phyloP scores from a whole-genome alignment of 2,329 filamentous ascomycete genomes.

The Cercospora zeae-maydis region DNA sequence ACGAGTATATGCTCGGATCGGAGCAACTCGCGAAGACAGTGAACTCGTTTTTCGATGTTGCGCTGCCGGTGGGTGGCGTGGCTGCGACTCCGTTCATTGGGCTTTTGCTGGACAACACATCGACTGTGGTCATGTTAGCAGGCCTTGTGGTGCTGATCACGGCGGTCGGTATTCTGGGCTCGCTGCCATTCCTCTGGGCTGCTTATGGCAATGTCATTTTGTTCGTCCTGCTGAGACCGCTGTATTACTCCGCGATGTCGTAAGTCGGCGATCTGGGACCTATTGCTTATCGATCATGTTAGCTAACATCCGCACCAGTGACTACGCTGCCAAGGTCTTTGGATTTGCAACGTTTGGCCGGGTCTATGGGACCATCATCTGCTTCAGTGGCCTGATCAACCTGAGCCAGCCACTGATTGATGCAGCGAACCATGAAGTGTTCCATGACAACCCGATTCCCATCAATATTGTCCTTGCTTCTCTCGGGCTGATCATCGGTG shows the following conservation, averaged over 20 bases:
- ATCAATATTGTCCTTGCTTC: constrained; percentile 68
- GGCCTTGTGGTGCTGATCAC: constrained; percentile 70
- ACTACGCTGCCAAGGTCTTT: constrained; percentile 88
- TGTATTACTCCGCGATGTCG: constrained; percentile 85
- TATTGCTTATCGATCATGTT: background rate
- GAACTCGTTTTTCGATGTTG: constrained; percentile 80
- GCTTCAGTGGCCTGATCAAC: constrained; percentile 75
- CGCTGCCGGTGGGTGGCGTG: constrained; percentile 76
- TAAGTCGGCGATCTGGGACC: constrained; percentile 12
- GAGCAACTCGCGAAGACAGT: constrained; percentile 60
- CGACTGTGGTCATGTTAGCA: constrained; percentile 66
- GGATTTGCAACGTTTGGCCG: constrained; percentile 91
- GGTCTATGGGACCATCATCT: constrained; percentile 86
- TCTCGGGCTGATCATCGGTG: constrained; percentile 61
- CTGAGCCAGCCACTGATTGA: constrained; percentile 79
- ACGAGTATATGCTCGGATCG: constrained; percentile 69
- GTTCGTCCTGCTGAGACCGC: constrained; percentile 79
- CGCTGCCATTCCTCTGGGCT: constrained; percentile 66
- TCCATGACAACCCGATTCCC: constrained; percentile 68
- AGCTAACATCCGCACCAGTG: constrained; percentile 36
- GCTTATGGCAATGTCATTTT: constrained; percentile 72
- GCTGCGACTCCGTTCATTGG: constrained; percentile 85
- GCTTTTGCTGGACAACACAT: constrained; percentile 69
- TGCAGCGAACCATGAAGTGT: constrained; percentile 68
- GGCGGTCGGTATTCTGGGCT: constrained; percentile 71